Conservation (phyloP, 495 filamentous ascomycete genomes). For the Pyrenopolyporus hunteri region DNA sequence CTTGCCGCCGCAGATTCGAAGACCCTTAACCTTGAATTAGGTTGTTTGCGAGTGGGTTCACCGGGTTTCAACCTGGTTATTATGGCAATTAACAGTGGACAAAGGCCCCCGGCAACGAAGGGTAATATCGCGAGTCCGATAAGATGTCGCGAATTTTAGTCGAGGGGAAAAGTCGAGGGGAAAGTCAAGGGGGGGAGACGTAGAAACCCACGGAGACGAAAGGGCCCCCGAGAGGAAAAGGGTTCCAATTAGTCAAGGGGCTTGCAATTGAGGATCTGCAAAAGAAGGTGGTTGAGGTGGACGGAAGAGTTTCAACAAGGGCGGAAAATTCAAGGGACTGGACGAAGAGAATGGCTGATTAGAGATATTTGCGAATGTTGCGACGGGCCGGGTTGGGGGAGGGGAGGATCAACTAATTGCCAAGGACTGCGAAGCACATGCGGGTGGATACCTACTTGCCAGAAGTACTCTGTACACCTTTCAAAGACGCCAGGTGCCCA, state of each 20-base stretch:
- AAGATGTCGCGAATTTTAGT: conserved; percentile 16
- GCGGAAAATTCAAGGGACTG: conserved; percentile 29
- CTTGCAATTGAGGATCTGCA: conserved; percentile 3
- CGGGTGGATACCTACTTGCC: conserved; percentile 5
- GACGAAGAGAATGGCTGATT: background rate
- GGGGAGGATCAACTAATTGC: conserved; percentile 3
- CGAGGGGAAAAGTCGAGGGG: too few relatives aligned
- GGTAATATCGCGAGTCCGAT: background rate
- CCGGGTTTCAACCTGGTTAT: conserved; percentile 15
- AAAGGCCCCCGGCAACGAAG: conserved; percentile 11
- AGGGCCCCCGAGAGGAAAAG: background rate
- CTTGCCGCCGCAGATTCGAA: conserved; percentile 12
- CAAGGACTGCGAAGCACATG: conserved; percentile 7
- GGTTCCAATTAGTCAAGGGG: background rate
- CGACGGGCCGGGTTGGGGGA: conserved; percentile 10
- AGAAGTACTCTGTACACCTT: too few relatives aligned
- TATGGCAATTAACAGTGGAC: conserved; percentile 4
- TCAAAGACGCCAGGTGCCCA: too few relatives aligned
- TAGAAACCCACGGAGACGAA: conserved; percentile 1
- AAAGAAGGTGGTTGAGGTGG: conserved; percentile 8
- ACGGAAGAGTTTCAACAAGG: conserved; percentile 26
- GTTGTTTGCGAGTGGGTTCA: conserved; percentile 16
- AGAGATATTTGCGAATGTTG: conserved; percentile 9
- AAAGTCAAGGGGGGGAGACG: too few relatives aligned
- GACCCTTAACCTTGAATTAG: conserved; percentile 27